A percentile compares a stretch with the other conserved stretches of the same genome.
Conservation (phyloP, 73 alveolate genomes). For the Uronychia binucleata region DNA sequence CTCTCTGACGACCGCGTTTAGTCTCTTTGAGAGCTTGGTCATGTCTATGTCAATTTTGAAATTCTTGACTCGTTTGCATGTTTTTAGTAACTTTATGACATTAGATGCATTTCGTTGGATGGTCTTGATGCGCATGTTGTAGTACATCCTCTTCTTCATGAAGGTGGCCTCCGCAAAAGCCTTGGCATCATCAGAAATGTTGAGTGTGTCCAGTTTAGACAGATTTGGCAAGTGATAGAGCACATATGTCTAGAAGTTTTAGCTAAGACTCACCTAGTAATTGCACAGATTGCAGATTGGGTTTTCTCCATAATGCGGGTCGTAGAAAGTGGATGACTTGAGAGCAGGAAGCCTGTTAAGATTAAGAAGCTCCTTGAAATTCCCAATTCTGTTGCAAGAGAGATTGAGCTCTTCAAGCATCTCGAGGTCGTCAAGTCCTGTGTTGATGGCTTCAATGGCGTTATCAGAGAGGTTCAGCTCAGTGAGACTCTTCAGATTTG, state of each 20-base stretch:
- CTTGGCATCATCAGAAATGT: constrained; percentile 70
- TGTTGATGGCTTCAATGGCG: constrained; percentile 53
- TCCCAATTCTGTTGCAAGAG: constrained; percentile 65
- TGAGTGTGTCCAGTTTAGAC: constrained; percentile 62
- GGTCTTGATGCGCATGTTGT: constrained; percentile 86
- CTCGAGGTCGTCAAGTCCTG: constrained; percentile 54
- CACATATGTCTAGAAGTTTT: constrained; percentile 43
- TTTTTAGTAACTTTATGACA: constrained; percentile 54
- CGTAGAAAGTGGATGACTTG: constrained; percentile 62
- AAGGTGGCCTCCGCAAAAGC: constrained; percentile 84
- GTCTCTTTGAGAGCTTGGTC: constrained; percentile 34
- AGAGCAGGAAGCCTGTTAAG: constrained; percentile 70
- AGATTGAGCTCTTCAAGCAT: constrained; percentile 65
- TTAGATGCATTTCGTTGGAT: constrained; percentile 73
- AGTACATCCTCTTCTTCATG: constrained; percentile 85
- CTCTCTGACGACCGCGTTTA: constrained; percentile 32
- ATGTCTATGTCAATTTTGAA: constrained; percentile 40
- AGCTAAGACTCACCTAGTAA: constrained; percentile 33
- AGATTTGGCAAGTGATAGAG: constrained; percentile 61
- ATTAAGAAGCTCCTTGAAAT: constrained; percentile 72
- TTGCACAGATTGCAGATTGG: constrained; percentile 85
- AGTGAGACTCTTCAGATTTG: constrained; percentile 4
- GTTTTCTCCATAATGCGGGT: constrained; percentile 84
- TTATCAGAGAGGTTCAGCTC: constrained; percentile 73
- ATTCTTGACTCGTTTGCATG: constrained; percentile 55